Conservation (phyloP, 2,329 filamentous ascomycete genomes). For the Gliomastix tumulicola region DNA sequence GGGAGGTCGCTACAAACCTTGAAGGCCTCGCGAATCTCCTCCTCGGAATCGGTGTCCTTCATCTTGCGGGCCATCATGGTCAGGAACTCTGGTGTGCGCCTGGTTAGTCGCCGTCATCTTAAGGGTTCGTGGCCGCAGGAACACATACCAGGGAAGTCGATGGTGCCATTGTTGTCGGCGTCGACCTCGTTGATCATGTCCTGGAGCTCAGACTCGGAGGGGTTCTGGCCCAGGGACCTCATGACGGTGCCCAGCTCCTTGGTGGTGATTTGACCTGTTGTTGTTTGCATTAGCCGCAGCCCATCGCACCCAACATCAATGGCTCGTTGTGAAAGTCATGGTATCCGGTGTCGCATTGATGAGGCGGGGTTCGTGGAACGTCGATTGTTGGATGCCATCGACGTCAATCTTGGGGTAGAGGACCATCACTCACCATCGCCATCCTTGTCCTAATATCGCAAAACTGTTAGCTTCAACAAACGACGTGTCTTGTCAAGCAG, state of each 20-base stretch:
- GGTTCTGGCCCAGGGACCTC: conserved; percentile 85
- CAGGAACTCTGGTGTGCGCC: conserved; percentile 67
- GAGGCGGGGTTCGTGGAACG: no score
- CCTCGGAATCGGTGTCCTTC: conserved; percentile 89
- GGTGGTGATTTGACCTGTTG: conserved; percentile 83
- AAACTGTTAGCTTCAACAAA: background rate
- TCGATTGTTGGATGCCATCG: no score
- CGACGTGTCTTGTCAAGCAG: background rate
- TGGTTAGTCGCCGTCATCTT: conserved; percentile 10
- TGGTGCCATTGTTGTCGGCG: conserved; percentile 87
- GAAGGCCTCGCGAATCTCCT: conserved; percentile 85
- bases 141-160: conserved; percentile 78
- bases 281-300: conserved; percentile 1
- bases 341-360: no score
- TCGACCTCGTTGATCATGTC: conserved; percentile 95
- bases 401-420: no score
- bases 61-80: conserved; percentile 95
- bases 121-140: no score
- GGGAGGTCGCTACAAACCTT: conserved; percentile 47
- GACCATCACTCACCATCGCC: conserved; percentile 71
- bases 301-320: conserved; percentile 7
- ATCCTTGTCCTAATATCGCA: conserved; percentile 62
- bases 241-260: conserved; percentile 88
- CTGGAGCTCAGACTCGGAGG: conserved; percentile 82
- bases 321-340: no score